Conservation (phyloP, 805 yeast species). For the Babjeviella inositovora region DNA sequence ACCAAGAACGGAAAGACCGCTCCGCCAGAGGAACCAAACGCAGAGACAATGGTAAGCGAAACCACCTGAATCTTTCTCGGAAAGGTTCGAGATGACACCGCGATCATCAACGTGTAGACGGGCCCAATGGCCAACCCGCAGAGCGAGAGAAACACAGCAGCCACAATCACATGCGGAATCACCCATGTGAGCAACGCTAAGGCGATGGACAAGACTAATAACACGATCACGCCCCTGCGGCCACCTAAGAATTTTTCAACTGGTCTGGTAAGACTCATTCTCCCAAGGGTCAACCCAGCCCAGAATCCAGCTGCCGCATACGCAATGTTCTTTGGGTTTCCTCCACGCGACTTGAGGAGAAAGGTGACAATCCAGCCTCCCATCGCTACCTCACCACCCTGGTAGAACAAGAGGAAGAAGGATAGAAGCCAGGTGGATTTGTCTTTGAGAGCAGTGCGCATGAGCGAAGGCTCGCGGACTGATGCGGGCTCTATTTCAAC, state of each 20-base stretch:
- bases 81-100: constrained; percentile 21
- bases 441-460: constrained; percentile 22
- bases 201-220: constrained; percentile 14
- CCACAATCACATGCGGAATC: constrained; percentile 21
- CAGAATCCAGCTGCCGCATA: constrained; percentile 60
- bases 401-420: constrained; percentile 38
- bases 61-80: constrained; percentile 36
- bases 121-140: constrained; percentile 57
- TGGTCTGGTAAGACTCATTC: constrained; percentile 29
- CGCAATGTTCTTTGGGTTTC: constrained; percentile 29
- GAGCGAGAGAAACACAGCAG: constrained; percentile 27
- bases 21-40: constrained; percentile 45
- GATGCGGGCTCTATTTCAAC: too few relatives aligned
- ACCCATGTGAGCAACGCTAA: constrained; percentile 30
- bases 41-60: constrained; percentile 32
- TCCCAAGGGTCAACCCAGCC: constrained; percentile 55
- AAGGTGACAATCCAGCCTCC: constrained; percentile 64
- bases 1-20: constrained; percentile 36
- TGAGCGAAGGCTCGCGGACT: too few relatives aligned
- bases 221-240: constrained; percentile 21
- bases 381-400: constrained; percentile 54
- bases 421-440: constrained; percentile 30
- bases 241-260: constrained; percentile 22
- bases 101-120: constrained; percentile 35
- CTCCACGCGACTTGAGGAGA: constrained; percentile 34